Evolutionary conservation across 2,329 filamentous ascomycete genomes (phyloP).

Genomic region (Bipolaris oryzae): DNA sequence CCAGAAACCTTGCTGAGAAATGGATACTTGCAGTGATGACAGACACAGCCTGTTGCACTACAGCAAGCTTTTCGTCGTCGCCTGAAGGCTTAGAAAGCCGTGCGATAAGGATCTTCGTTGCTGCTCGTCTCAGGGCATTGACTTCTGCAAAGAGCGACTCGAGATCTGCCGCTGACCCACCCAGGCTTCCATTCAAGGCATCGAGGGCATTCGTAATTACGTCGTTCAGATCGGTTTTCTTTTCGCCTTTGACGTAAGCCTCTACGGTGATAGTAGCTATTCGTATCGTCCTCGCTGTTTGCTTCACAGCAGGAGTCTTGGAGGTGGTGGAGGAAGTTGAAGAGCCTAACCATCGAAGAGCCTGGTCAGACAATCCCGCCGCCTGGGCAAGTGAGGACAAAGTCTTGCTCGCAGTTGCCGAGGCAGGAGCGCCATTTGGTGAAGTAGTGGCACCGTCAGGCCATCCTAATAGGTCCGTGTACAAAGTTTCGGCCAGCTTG

Average conservation of each 20-base stretch:
- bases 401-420: conserved; percentile 20
- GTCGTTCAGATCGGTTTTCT: conserved; percentile 22
- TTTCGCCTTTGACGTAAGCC: conserved; percentile 26
- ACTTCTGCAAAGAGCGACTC: conserved; percentile 47
- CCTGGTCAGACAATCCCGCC: conserved; percentile 42
- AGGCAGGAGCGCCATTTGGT: background rate
- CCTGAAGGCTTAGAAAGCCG: conserved; percentile 11
- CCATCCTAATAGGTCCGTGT: conserved; percentile 27
- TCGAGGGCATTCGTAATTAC: conserved; percentile 32
- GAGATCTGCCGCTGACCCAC: conserved; percentile 41
- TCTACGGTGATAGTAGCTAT: conserved; percentile 43
- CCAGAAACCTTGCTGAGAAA: conserved; percentile 44
- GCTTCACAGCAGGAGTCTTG: conserved; percentile 29
- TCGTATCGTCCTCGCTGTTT: conserved; percentile 33
- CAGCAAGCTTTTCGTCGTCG: background rate
- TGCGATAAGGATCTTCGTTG: conserved; percentile 32
- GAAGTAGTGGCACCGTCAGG: background rate
- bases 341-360: conserved; percentile 40
- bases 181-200: conserved; percentile 36
- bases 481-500: conserved; percentile 43
- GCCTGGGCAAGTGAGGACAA: conserved; percentile 45
- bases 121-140: conserved; percentile 41
- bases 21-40: conserved; percentile 39
- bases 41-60: conserved; percentile 26
- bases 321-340: conserved; percentile 19